phyloP scores from a whole-genome alignment of 2,329 filamentous ascomycete genomes.

The Pseudopyricularia cyperi region DNA sequence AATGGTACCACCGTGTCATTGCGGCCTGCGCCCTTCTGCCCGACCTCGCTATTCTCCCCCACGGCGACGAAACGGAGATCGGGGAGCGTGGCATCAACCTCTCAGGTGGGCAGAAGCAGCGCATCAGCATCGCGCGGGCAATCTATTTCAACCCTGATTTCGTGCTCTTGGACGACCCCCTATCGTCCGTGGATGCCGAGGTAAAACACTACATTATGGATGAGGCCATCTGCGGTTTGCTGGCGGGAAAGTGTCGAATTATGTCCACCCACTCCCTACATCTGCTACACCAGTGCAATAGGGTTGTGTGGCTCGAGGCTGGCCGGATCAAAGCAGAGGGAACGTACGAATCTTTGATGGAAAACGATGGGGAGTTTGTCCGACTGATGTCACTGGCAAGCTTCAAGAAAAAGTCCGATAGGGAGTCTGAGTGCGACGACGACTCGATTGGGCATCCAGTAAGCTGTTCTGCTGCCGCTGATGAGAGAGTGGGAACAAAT shows the following conservation, averaged over 20 bases:
- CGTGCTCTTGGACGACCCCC: constrained; percentile 55
- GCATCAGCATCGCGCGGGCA: constrained; percentile 79
- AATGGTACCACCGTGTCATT: constrained; percentile 77
- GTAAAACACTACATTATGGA: constrained; percentile 75
- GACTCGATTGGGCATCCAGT: no score
- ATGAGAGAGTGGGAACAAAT: no score
- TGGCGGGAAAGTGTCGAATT: constrained; percentile 81
- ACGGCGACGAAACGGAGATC: constrained; percentile 84
- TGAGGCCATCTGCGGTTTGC: constrained; percentile 76
- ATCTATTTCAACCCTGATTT: constrained; percentile 59
- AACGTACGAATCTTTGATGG: constrained; percentile 82
- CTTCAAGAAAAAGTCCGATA: constrained; percentile 35
- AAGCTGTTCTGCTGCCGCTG: no score
- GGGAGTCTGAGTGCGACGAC: no score
- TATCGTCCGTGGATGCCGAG: constrained; percentile 57
- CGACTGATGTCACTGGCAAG: constrained; percentile 77
- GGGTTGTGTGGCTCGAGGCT: constrained; percentile 88
- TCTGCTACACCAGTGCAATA: constrained; percentile 78
- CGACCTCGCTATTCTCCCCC: constrained; percentile 83
- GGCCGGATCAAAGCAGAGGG: constrained; percentile 75
- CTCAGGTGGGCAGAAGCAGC: constrained; percentile 88
- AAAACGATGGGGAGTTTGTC: constrained; percentile 62
- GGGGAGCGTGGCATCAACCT: constrained; percentile 72
- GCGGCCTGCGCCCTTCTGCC: constrained; percentile 82
- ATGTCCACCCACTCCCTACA: constrained; percentile 91